Evolutionary conservation across 768 basidiomycete species (phyloP).

Genomic region (Cyclocybe cylindracea): DNA sequence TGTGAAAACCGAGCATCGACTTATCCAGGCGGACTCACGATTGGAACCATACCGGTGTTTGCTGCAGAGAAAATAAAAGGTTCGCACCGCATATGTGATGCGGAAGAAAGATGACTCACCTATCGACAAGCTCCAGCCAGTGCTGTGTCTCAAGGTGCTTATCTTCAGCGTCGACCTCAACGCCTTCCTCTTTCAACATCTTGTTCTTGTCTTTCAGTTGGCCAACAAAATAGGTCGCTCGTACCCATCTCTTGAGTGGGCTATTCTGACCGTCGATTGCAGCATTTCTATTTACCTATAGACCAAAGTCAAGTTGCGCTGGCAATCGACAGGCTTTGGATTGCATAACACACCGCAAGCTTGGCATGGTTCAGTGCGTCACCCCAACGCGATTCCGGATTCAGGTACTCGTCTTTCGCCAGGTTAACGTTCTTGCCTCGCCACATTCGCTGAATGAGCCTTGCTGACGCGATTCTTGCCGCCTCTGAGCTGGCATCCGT

Average conservation of each 20-base stretch:
- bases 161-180: slow-evolving; percentile 33
- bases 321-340: background rate
- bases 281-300: slow-evolving; percentile 39
- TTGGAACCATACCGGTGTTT: slow-evolving; percentile 69
- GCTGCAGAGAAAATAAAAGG: slow-evolving; percentile 17
- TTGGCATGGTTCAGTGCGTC: slow-evolving; percentile 39
- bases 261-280: slow-evolving; percentile 48
- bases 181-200: slow-evolving; percentile 30
- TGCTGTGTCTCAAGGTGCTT: slow-evolving; percentile 62
- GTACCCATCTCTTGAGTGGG: slow-evolving; percentile 46
- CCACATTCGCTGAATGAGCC: slow-evolving; percentile 41
- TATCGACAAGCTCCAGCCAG: slow-evolving; percentile 65
- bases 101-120: slow-evolving; percentile 30
- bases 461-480: slow-evolving; percentile 31
- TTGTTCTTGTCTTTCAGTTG: slow-evolving; percentile 45
- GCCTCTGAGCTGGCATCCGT: slow-evolving; percentile 14
- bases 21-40: slow-evolving; percentile 31
- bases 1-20: background rate
- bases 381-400: slow-evolving; percentile 32
- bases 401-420: slow-evolving; percentile 28
- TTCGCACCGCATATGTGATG: background rate
- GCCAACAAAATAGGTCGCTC: slow-evolving; percentile 42
- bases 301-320: background rate
- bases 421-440: slow-evolving; percentile 25
- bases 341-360: slow-evolving; percentile 30